A percentile compares a stretch with the other conserved stretches of the same genome.
These are phyloP conservation scores for Vanderwaltozyma polyspora DNA, from an alignment of 805 yeast species.

Conservation along the genomic window DNA sequence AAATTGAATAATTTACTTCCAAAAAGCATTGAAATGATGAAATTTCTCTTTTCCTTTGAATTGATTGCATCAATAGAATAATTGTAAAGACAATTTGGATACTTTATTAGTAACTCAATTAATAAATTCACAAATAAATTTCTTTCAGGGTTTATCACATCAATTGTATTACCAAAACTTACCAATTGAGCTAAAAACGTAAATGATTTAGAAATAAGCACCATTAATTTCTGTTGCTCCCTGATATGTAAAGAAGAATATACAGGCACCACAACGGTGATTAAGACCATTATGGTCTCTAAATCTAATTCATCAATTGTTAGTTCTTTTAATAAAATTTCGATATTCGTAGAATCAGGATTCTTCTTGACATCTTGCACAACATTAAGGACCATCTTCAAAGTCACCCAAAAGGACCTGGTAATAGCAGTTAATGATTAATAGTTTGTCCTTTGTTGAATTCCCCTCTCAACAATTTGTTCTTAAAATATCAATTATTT, in stretches of 20 bases:
- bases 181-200: slow-evolving; percentile 15
- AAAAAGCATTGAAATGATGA: slow-evolving; percentile 17
- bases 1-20: slow-evolving; percentile 26
- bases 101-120: slow-evolving; percentile 6
- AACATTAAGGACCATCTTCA: background rate
- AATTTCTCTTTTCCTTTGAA: slow-evolving; percentile 1
- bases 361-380: slow-evolving; percentile 1
- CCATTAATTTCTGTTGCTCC: slow-evolving; percentile 3
- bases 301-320: slow-evolving; percentile 1
- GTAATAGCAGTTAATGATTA: background rate
- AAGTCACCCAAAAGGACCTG: background rate
- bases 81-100: slow-evolving; percentile 7
- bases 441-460: too few species aligned
- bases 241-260: slow-evolving; percentile 14
- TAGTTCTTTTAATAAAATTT: background rate
- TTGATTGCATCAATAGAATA: slow-evolving; percentile 4
- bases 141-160: slow-evolving; percentile 4
- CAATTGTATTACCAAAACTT: slow-evolving; percentile 6
- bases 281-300: slow-evolving; percentile 6
- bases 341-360: slow-evolving; percentile 4
- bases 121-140: slow-evolving; percentile 6
- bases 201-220: slow-evolving; percentile 7
- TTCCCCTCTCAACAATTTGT: too few species aligned
- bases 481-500: too few species aligned
- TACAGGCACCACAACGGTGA: slow-evolving; percentile 15